These are phyloP conservation scores for Passalora sequoiae DNA, from an alignment of 2,329 filamentous ascomycete species.

Conservation along the genomic window DNA sequence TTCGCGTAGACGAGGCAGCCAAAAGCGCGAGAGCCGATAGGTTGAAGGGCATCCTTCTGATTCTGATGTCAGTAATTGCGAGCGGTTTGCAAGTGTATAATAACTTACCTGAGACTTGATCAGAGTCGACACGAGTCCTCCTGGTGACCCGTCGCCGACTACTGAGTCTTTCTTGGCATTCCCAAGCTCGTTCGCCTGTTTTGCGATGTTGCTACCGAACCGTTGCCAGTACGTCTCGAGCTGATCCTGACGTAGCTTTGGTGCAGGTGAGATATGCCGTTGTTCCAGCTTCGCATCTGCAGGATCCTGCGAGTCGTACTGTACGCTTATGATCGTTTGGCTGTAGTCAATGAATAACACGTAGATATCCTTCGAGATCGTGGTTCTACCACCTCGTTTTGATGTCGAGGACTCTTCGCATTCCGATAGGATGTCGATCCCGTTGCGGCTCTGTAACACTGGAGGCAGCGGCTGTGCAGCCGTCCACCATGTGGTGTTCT, in stretches of 20 bases:
- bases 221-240: constrained; percentile 78
- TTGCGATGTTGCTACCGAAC: constrained; percentile 73
- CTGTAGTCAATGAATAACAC: constrained; percentile 96
- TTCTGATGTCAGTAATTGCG: neutral
- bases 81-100: neutral
- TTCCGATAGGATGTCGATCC: constrained; percentile 72
- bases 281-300: constrained; percentile 73
- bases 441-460: constrained; percentile 70
- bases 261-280: constrained; percentile 77
- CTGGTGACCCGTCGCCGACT: constrained; percentile 78
- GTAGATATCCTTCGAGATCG: constrained; percentile 73
- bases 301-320: constrained; percentile 70
- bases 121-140: constrained; percentile 71
- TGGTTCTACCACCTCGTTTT: constrained; percentile 64
- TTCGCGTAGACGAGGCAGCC: constrained; percentile 92
- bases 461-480: constrained; percentile 75
- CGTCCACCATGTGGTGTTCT: constrained; percentile 79
- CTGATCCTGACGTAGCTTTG: constrained; percentile 81
- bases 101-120: constrained; percentile 40
- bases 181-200: constrained; percentile 60
- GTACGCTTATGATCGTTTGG: constrained; percentile 79
- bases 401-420: constrained; percentile 69
- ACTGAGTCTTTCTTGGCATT: constrained; percentile 69
- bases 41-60: constrained; percentile 67
- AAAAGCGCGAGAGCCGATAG: constrained; percentile 83